Evolutionary conservation across 306 rosid species (phyloP), one percentile per base, ranked within the genome.

Genomic region (Arachis stenosperma): DNA sequence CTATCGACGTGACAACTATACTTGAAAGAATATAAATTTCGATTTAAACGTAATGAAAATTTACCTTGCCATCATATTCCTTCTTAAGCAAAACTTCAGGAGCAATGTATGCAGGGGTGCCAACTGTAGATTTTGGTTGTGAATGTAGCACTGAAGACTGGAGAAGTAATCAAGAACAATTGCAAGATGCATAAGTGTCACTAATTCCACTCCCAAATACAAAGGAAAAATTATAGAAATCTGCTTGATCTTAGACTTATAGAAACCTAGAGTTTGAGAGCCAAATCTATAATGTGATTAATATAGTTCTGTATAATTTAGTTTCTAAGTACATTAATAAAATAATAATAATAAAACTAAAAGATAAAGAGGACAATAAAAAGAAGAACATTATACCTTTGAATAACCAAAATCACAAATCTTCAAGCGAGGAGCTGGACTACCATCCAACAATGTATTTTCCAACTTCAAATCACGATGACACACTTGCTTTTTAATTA

Each of bases 51-150:
- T 33, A 33, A 33, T 33, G 37, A 33, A 33, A 33, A 33, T 33
- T 63, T 90, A 89, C 98, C 98, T 93, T 93, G 84, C 98, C 98
- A 79, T 93, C 97, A 73, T 93, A 93, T 83, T 93, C 98, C 85
- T 89, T 93, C 87, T 93, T 93, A 52, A 90, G 96, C 71, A 93
- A 85, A 73, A 93, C 97, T 81, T 93, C 98, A 29, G 98, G 98
- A 62, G 98, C 98, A 41, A 93, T 93, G 66, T 93, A 93, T 46
- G 98, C 98, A 55, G 98, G 98, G 57, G 98, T 93, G 40, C 98
- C 98, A 68, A 93, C 98, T 0, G 98, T 93, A 65, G 98, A 93
- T 83, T 90, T 93, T 73, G 98, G 98, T 84, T 93, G 98, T 11
- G 98, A 93, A 77, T 93, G 98, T 61, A 93, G 85, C 72, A 93